Percentiles rank a stretch among this genome's conserved stretches.
Conservation (phyloP, 306 rosid species). For the Gillenia trifoliata region DNA sequence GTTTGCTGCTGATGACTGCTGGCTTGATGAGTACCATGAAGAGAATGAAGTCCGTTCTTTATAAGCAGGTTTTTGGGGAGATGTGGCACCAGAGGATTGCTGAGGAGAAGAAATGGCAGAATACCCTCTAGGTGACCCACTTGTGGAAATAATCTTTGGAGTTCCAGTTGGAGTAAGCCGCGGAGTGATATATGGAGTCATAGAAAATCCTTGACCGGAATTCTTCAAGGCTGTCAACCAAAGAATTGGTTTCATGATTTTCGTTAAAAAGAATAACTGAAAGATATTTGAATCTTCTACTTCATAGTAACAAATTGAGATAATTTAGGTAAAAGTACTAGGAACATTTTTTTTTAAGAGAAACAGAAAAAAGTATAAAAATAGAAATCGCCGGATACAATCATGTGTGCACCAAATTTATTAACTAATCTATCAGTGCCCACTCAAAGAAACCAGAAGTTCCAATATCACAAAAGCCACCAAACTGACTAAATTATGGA, state of each 20-base stretch:
- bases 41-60: conserved; percentile 61
- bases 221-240: conserved; percentile 52
- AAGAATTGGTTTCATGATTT: not conserved
- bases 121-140: conserved; percentile 75
- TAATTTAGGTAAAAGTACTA: not conserved
- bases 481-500: not conserved
- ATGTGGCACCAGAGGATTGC: conserved; percentile 59
- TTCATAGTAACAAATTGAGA: not conserved
- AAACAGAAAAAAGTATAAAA: not conserved
- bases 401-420: not conserved
- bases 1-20: conserved; percentile 96
- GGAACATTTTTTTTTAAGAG: not conserved
- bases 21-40: conserved; percentile 94
- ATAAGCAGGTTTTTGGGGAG: conserved; percentile 64
- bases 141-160: conserved; percentile 71
- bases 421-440: not conserved
- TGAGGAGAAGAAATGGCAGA: conserved; percentile 69
- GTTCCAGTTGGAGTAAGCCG: conserved; percentile 88
- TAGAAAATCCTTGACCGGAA: conserved; percentile 52
- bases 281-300: not conserved
- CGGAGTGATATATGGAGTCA: conserved; percentile 87
- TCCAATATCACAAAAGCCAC: not conserved
- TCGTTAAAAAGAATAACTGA: not conserved
- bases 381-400: not conserved
- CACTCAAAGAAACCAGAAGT: not conserved